A percentile compares a stretch with the other conserved stretches of the same genome.
These are phyloP conservation scores for Hyaloperonospora brassicae DNA, from an alignment of 352 stramenopile species.

Conservation along the genomic window DNA sequence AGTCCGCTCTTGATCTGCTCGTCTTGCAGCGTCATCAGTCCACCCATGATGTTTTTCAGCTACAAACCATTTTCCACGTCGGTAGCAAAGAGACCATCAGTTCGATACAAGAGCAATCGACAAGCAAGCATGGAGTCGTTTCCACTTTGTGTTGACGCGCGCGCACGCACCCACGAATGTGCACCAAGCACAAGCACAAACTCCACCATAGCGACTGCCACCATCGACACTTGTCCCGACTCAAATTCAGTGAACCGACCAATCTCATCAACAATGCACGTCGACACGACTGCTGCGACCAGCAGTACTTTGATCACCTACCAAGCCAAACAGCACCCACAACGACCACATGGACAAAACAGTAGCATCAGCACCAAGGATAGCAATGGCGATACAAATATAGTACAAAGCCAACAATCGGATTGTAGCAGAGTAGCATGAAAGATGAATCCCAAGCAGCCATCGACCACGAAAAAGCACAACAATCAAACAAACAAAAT, in stretches of 20 bases:
- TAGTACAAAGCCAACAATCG: too few relatives aligned
- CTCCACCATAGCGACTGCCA: constrained; percentile 73
- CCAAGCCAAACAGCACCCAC: constrained; percentile 1
- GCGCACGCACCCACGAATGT: constrained; percentile 60
- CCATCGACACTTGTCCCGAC: constrained; percentile 68
- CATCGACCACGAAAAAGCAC: neutral
- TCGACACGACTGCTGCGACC: constrained; percentile 75
- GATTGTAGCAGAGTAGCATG: too few relatives aligned
- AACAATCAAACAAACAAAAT: neutral
- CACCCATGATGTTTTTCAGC: constrained; percentile 82
- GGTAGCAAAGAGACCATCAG: constrained; percentile 11
- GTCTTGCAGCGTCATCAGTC: constrained; percentile 69
- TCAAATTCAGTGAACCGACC: constrained; percentile 71
- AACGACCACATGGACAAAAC: neutral
- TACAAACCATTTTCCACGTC: constrained; percentile 12
- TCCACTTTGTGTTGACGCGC: neutral
- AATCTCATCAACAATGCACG: constrained; percentile 79
- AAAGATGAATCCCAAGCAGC: too few relatives aligned
- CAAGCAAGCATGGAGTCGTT: too few relatives aligned
- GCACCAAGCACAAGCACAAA: constrained; percentile 70
- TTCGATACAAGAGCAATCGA: neutral
- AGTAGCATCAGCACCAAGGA: too few relatives aligned
- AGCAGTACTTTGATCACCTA: constrained; percentile 78
- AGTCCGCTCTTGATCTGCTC: constrained; percentile 76
- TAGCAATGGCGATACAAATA: too few relatives aligned